These are phyloP conservation scores for Iris macrosiphon DNA, from an alignment of 106 monocot genomes.

Conservation along the genomic window DNA sequence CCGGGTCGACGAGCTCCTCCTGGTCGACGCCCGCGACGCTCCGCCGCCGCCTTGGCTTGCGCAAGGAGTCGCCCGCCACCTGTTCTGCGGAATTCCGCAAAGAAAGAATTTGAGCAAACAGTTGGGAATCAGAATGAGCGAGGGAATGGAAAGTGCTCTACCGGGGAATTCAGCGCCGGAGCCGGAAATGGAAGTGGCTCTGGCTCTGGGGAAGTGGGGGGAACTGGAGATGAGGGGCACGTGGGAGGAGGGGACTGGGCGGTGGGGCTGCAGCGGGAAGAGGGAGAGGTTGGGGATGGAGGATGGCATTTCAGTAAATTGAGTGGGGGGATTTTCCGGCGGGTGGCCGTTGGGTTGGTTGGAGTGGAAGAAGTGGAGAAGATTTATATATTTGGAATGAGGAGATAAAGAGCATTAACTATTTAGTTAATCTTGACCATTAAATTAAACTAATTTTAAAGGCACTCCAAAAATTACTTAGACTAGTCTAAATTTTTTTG, in stretches of 20 bases:
- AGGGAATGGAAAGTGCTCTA: background rate
- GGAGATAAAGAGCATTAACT: no score
- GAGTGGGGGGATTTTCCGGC: conserved; percentile 4
- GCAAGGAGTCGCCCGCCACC: conserved; percentile 9
- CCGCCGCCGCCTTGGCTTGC: conserved; percentile 10
- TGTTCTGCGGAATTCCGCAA: conserved; percentile 28
- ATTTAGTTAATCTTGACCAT: no score
- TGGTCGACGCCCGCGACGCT: conserved; percentile 74
- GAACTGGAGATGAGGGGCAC: background rate
- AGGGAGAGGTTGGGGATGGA: background rate
- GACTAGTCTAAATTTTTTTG: no score
- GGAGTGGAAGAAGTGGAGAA: no score
- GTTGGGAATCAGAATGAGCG: background rate
- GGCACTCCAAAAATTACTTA: no score
- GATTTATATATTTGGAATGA: no score
- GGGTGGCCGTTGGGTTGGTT: no score
- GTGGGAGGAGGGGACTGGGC: background rate
- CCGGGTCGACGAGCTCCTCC: conserved; percentile 62
- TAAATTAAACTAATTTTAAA: no score
- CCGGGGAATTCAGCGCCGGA: conserved; percentile 12
- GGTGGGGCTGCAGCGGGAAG: background rate
- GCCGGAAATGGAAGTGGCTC: conserved; percentile 7
- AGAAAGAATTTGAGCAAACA: background rate
- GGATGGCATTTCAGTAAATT: background rate
- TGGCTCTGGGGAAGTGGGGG: conserved; percentile 8